A percentile compares a stretch with the other conserved stretches of the same genome.
These are phyloP conservation scores for Puccinia coronata DNA, from an alignment of 1,284 basidiomycete species.

Conservation along the genomic window DNA sequence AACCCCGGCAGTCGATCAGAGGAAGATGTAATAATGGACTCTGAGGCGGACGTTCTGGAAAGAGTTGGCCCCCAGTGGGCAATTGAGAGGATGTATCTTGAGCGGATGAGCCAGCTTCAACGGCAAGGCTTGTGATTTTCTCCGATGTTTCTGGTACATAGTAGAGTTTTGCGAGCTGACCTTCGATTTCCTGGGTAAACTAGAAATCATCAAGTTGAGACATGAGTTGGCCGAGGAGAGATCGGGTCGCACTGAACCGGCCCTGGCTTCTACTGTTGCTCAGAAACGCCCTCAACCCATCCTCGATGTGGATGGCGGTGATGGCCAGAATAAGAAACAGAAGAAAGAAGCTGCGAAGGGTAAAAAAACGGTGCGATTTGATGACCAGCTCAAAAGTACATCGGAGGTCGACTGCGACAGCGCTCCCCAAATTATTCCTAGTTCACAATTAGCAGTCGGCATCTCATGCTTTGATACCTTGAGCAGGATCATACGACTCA, in stretches of 20 bases:
- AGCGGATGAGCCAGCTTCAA: slow-evolving; percentile 18
- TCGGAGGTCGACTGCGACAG: not conserved
- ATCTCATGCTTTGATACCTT: slow-evolving; percentile 12
- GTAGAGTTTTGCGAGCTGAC: not conserved
- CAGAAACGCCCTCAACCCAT: not conserved
- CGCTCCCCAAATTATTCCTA: not conserved
- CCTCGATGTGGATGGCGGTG: not conserved
- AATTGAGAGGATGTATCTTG: not conserved
- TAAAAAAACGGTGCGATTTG: slow-evolving; percentile 9
- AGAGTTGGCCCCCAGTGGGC: not conserved
- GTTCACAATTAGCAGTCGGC: not conserved
- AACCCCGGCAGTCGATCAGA: not conserved
- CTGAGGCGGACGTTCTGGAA: not conserved
- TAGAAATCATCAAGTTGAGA: slow-evolving; percentile 31
- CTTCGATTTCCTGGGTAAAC: not conserved
- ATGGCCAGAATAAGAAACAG: not conserved
- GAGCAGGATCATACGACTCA: slow-evolving; percentile 20
- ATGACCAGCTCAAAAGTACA: not conserved
- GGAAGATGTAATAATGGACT: not conserved
- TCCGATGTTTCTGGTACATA: not conserved
- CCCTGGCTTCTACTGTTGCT: not conserved
- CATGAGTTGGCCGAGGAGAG: slow-evolving; percentile 13
- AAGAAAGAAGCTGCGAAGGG: slow-evolving; percentile 1
- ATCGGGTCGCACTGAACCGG: not conserved
- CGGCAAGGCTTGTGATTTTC: slow-evolving; percentile 1